These are phyloP conservation scores for Calonectria leucothoes DNA, from an alignment of 2,329 filamentous ascomycete genomes.

Conservation along the genomic window DNA sequence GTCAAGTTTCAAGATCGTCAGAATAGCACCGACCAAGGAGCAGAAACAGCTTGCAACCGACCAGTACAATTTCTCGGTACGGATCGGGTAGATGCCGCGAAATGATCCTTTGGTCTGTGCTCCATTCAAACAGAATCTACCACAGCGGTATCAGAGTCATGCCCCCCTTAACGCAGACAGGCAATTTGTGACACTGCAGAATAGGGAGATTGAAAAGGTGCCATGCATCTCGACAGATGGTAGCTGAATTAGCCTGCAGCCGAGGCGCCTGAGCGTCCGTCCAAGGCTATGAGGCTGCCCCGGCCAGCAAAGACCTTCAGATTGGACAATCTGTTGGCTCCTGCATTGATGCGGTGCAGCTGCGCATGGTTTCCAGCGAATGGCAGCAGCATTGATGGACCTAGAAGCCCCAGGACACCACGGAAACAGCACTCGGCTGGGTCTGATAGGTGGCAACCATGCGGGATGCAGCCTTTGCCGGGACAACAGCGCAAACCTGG, in stretches of 20 bases:
- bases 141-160: not conserved
- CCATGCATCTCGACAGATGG: not conserved
- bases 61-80: constrained; percentile 1
- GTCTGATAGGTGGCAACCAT: constrained; percentile 19
- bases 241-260: constrained; percentile 3
- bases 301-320: constrained; percentile 13
- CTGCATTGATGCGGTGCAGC: constrained; percentile 30
- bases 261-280: not conserved
- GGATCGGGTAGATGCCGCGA: constrained; percentile 1
- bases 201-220: constrained; percentile 5
- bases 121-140: not conserved
- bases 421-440: constrained; percentile 2
- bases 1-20: not conserved
- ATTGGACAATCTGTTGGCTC: constrained; percentile 28
- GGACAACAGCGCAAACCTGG: constrained; percentile 16
- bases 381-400: not conserved
- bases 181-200: not conserved
- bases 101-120: not conserved
- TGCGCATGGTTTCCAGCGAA: constrained; percentile 15
- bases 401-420: constrained; percentile 10
- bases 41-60: not conserved
- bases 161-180: not conserved
- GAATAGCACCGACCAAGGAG: not conserved
- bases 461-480: constrained; percentile 19
- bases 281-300: constrained; percentile 14